Base-by-base conservation (phyloP, 805 yeast genomes). In the Monosporozyma aquatica region DNA sequence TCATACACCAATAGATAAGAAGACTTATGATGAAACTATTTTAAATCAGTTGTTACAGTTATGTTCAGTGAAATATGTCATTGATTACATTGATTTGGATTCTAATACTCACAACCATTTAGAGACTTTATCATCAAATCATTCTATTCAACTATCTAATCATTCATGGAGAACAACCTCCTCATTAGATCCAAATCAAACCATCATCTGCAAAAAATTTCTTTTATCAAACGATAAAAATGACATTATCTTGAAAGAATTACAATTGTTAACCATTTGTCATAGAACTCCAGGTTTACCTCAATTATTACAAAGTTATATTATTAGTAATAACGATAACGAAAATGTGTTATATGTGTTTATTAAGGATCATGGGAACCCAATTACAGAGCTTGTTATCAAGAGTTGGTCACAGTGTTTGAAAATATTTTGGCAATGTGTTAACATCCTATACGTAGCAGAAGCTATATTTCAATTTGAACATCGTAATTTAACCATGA, bases 401-500 rank as follows among this genome's bases (percentile, higher is more conserved):
- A 34, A 37, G 7, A 51, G 49, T 21, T 56, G 61, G 59, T 37
- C 54, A 6, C 54, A 55, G 39, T 53, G 54, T 11, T 32, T 55
- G 14, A 65, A 54, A 8, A 69, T 82, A 1, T 78, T 82, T 50
- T 72, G 78, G 75, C 69, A 69, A 46, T 62, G 77, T 21, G 76
- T 68, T 1, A 57, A 64, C n/a, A 58, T 68, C 4, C 58, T 82
- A 21, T 69, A 73, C 21, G 60, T 59, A 8, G 80, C 76, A 1
- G 87, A 82, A 56, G 57, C 64, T 13, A 54, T 62, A 28, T 63
- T 65, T 45, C 66, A 71, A 46, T 81, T 81, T 59, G 89, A 82
- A 59, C 90, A 82, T 52, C 67, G 90, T 37, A 85, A 82, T 56
- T 59, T 82, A 45, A 82, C 78, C 47, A 69, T 82, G 71, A 80